These are phyloP conservation scores for Sclerotinia nivalis DNA, from an alignment of 2,329 filamentous ascomycete species.

Conservation along the genomic window DNA sequence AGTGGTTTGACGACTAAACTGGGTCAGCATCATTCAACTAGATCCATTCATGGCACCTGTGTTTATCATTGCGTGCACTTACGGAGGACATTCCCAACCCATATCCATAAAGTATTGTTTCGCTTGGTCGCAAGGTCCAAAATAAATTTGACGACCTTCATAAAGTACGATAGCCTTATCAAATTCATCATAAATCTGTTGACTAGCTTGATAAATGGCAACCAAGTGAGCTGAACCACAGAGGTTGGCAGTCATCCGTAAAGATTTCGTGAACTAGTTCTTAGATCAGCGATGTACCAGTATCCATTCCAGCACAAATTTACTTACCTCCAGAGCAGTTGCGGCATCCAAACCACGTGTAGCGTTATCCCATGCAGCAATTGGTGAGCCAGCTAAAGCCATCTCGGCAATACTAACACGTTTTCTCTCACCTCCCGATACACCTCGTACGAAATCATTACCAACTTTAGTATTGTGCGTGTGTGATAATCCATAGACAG, in stretches of 20 bases:
- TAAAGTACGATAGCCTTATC: slow-evolving; percentile 70
- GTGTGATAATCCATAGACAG: slow-evolving; percentile 68
- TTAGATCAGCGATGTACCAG: neutral
- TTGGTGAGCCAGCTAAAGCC: slow-evolving; percentile 55
- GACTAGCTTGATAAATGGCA: slow-evolving; percentile 72
- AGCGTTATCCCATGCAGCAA: slow-evolving; percentile 40
- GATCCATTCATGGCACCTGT: neutral
- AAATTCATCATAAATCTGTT: slow-evolving; percentile 68
- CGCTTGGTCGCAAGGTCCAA: slow-evolving; percentile 63
- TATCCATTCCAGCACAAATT: neutral
- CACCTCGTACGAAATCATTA: slow-evolving; percentile 69
- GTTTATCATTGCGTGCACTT: neutral
- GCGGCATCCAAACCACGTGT: slow-evolving; percentile 74
- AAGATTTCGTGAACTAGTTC: slow-evolving; percentile 62
- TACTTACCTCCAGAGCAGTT: slow-evolving; percentile 57
- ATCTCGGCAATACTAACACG: slow-evolving; percentile 82
- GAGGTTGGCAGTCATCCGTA: slow-evolving; percentile 66
- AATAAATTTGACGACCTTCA: slow-evolving; percentile 72
- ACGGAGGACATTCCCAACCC: slow-evolving; percentile 66
- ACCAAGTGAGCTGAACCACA: slow-evolving; percentile 63
- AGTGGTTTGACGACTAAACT: slow-evolving; percentile 46
- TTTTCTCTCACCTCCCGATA: slow-evolving; percentile 73
- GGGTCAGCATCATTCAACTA: neutral
- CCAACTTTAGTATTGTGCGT: slow-evolving; percentile 73
- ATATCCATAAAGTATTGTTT: slow-evolving; percentile 69